phyloP scores from a whole-genome alignment of 192 early-diverging fungal genomes.

The Spizellomyces sp. region DNA sequence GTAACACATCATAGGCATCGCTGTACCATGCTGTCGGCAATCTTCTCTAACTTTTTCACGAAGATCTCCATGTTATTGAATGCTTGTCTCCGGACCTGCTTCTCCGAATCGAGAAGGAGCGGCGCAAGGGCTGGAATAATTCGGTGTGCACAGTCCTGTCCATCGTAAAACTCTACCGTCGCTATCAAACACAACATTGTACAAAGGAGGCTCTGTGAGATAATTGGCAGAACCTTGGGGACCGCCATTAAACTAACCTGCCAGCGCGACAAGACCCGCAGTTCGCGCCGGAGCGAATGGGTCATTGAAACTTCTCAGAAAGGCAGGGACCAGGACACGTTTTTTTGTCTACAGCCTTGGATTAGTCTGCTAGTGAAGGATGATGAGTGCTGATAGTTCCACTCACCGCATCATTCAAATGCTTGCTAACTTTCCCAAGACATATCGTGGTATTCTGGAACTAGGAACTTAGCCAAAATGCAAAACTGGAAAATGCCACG shows the following conservation, averaged over 20 bases:
- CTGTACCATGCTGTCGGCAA: slow-evolving; percentile 64
- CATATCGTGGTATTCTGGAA: slow-evolving; percentile 87
- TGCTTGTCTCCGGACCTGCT: slow-evolving; percentile 82
- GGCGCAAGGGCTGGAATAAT: slow-evolving; percentile 74
- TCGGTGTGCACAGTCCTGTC: slow-evolving; percentile 68
- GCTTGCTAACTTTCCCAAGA: slow-evolving; percentile 84
- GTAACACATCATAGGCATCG: neutral
- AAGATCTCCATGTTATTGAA: slow-evolving; percentile 73
- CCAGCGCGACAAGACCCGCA: slow-evolving; percentile 75
- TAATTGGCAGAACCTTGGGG: neutral
- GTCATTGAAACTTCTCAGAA: slow-evolving; percentile 80
- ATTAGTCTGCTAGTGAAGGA: neutral
- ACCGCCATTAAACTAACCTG: slow-evolving; percentile 8
- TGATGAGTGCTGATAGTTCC: neutral
- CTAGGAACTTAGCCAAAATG: neutral
- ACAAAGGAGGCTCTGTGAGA: neutral
- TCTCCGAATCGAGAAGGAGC: slow-evolving; percentile 78
- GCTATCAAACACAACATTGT: slow-evolving; percentile 37
- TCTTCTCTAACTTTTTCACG: slow-evolving; percentile 65
- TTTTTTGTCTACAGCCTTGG: slow-evolving; percentile 60
- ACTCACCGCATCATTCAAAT: slow-evolving; percentile 73
- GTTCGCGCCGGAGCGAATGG: slow-evolving; percentile 85
- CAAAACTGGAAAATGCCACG: neutral
- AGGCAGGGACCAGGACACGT: slow-evolving; percentile 81
- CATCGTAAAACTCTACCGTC: slow-evolving; percentile 70